Conservation (phyloP, 768 basidiomycete genomes). For the Trametes cingulata region DNA sequence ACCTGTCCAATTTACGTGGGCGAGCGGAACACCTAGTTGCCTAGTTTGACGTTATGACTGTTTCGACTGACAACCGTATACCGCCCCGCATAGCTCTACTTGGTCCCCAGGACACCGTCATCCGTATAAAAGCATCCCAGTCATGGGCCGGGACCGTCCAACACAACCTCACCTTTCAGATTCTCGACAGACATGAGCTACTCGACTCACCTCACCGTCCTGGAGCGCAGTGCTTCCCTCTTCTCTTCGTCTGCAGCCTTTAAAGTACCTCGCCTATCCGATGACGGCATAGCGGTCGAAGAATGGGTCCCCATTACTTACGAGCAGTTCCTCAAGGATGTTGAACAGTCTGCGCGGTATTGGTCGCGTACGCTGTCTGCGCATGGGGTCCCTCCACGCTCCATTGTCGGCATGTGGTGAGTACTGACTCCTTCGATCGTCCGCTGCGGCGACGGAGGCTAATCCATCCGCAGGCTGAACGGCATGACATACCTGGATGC, state of each 20-base stretch:
- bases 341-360: conserved; percentile 61
- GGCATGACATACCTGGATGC: conserved; percentile 71
- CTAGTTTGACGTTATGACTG: conserved; percentile 14
- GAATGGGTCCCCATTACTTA: conserved; percentile 64
- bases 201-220: conserved; percentile 58
- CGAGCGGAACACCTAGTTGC: conserved; percentile 11
- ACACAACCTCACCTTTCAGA: not conserved
- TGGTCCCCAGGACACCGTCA: not conserved
- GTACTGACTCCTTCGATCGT: conserved; percentile 30
- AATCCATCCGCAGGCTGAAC: conserved; percentile 50
- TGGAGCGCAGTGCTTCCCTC: conserved; percentile 50
- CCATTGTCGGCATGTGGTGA: conserved; percentile 70
- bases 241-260: conserved; percentile 55
- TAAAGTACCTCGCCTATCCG: conserved; percentile 51
- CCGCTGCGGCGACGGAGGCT: not conserved
- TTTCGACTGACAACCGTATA: conserved; percentile 12
- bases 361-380: conserved; percentile 51
- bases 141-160: conserved; percentile 1
- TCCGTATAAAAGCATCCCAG: conserved; percentile 10
- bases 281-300: conserved; percentile 40
- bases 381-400: conserved; percentile 46
- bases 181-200: conserved; percentile 20
- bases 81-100: conserved; percentile 21
- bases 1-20: conserved; percentile 18
- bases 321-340: conserved; percentile 57